A percentile compares a stretch with the other conserved stretches of the same genome.
phyloP scores from a whole-genome alignment of 768 basidiomycete species.

The Galerina marginata region DNA sequence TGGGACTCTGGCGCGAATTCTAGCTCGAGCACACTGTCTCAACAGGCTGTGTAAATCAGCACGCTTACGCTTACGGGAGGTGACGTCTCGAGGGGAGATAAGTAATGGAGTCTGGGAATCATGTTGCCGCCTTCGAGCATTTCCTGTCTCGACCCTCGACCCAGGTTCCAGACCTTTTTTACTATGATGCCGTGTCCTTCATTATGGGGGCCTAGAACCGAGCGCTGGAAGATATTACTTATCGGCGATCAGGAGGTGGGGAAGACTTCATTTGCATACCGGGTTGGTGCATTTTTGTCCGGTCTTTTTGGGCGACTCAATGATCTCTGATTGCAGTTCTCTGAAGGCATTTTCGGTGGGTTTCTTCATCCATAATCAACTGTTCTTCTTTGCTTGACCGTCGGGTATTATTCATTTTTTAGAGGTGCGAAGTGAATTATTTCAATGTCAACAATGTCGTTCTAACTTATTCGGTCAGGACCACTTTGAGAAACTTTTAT shows the following conservation, averaged over 20 bases:
- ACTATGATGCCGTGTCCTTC: constrained; percentile 21
- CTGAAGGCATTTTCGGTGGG: constrained; percentile 25
- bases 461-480: constrained; percentile 14
- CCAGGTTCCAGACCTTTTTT: constrained; percentile 7
- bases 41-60: neutral
- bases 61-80: neutral
- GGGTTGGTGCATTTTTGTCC: constrained; percentile 20
- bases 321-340: constrained; percentile 21
- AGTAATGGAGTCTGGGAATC: neutral
- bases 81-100: constrained; percentile 7
- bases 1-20: neutral
- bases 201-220: constrained; percentile 16
- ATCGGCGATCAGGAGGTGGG: constrained; percentile 34
- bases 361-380: neutral
- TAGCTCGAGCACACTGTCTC: neutral
- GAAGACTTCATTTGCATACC: constrained; percentile 34
- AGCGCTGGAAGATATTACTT: constrained; percentile 30
- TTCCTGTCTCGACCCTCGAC: constrained; percentile 8
- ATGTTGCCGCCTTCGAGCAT: neutral
- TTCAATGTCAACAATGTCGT: neutral
- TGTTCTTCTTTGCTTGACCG: too few species aligned
- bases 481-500: constrained; percentile 16
- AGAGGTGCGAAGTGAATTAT: constrained; percentile 7
- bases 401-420: neutral
- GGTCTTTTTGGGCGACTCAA: neutral